These are phyloP conservation scores for Claviceps humidiphila DNA, from an alignment of 2,329 filamentous ascomycete species.

Conservation along the genomic window DNA sequence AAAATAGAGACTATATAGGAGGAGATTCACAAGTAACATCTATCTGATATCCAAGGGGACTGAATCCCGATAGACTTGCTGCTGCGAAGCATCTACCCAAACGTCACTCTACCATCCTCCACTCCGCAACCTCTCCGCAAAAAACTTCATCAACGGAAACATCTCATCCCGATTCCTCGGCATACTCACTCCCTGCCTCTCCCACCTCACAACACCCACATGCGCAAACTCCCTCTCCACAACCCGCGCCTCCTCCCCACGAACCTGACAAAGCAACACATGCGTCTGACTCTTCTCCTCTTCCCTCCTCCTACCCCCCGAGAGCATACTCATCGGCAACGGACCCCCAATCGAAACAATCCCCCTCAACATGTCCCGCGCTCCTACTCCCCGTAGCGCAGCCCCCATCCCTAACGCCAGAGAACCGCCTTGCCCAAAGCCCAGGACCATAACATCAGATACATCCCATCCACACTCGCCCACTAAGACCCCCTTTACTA, in stretches of 20 bases:
- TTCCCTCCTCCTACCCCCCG: constrained; percentile 23
- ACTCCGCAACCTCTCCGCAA: constrained; percentile 46
- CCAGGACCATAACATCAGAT: constrained; percentile 49
- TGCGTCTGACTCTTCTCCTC: constrained; percentile 47
- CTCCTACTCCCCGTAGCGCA: constrained; percentile 9
- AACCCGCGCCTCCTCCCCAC: constrained; percentile 47
- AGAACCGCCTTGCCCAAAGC: constrained; percentile 55
- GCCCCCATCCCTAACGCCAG: constrained; percentile 44
- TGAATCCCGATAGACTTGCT: no score
- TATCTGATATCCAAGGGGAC: no score
- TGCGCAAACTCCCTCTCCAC: constrained; percentile 53
- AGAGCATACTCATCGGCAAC: constrained; percentile 39
- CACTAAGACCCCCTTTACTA: constrained; percentile 40
- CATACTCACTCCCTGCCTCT: constrained; percentile 64
- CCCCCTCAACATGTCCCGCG: constrained; percentile 32
- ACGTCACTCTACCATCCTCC: constrained; percentile 7
- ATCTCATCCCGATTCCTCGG: constrained; percentile 75
- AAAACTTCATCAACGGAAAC: constrained; percentile 77
- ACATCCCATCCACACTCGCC: constrained; percentile 44
- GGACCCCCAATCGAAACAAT: constrained; percentile 50
- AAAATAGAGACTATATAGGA: no score
- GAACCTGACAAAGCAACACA: constrained; percentile 47
- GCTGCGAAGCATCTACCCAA: no score
- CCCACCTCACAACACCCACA: constrained; percentile 57
- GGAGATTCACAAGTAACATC: no score